A percentile compares a stretch with the other conserved stretches of the same genome.
phyloP scores from a whole-genome alignment of 768 basidiomycete genomes.

The Lactarius trivialis region DNA sequence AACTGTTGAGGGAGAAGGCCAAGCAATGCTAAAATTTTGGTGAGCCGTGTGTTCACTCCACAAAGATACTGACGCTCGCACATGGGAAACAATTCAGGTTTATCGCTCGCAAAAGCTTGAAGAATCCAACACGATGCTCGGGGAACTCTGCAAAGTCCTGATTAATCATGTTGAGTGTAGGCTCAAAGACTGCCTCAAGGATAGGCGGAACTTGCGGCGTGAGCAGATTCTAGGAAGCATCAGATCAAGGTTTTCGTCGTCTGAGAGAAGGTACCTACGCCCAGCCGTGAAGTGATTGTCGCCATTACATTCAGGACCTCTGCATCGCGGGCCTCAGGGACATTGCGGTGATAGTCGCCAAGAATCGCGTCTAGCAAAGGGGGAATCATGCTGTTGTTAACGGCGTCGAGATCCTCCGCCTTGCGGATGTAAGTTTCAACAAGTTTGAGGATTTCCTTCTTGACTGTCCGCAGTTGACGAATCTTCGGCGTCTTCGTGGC shows the following conservation, averaged over 20 bases:
- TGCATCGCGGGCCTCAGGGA: constrained; percentile 88
- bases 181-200: constrained; percentile 95
- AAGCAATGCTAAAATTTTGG: constrained; percentile 61
- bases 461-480: constrained; percentile 88
- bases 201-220: constrained; percentile 93
- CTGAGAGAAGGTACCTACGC: constrained; percentile 47
- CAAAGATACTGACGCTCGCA: constrained; percentile 32
- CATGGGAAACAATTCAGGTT: constrained; percentile 95
- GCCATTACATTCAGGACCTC: constrained; percentile 98
- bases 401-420: constrained; percentile 92
- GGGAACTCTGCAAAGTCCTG: constrained; percentile 99
- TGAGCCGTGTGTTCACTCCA: not conserved
- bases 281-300: constrained; percentile 82
- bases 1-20: constrained; percentile 87
- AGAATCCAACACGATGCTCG: constrained; percentile 96
- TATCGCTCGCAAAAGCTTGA: constrained; percentile 88
- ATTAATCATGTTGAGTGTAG: constrained; percentile 97
- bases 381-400: constrained; percentile 89
- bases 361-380: constrained; percentile 93
- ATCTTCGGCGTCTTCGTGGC: constrained; percentile 97
- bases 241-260: constrained; percentile 17
- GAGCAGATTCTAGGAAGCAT: constrained; percentile 54
- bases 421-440: constrained; percentile 98
- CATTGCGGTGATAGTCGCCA: constrained; percentile 95
- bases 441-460: constrained; percentile 95